Evolutionary conservation across 1,139 yeast genomes (phyloP).

Genomic region (Scheffersomyces titani): DNA sequence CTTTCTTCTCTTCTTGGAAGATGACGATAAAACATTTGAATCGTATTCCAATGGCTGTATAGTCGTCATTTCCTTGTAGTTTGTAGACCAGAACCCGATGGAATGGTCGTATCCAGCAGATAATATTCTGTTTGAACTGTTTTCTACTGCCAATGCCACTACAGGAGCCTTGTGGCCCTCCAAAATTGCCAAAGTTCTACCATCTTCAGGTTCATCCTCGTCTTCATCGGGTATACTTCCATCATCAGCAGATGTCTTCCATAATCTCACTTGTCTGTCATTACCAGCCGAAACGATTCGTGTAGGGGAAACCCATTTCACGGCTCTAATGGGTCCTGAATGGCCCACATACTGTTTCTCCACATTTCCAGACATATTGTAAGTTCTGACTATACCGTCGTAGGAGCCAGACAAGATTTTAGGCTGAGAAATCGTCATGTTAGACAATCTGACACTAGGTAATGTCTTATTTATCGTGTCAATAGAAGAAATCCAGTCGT

Average conservation of each 20-base stretch:
- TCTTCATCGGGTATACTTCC: slow-evolving; percentile 40
- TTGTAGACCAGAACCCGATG: slow-evolving; percentile 89
- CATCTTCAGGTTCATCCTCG: slow-evolving; percentile 61
- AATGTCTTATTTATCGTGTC: slow-evolving; percentile 46
- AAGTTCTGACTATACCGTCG: slow-evolving; percentile 91
- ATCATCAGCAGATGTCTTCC: slow-evolving; percentile 66
- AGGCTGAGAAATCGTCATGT: slow-evolving; percentile 31
- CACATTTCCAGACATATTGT: slow-evolving; percentile 82
- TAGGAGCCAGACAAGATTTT: slow-evolving; percentile 86
- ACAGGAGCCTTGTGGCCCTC: slow-evolving; percentile 92
- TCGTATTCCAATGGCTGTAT: slow-evolving; percentile 61
- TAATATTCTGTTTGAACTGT: slow-evolving; percentile 56
- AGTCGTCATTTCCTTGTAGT: slow-evolving; percentile 78
- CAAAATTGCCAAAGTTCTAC: slow-evolving; percentile 76
- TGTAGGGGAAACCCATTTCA: slow-evolving; percentile 73
- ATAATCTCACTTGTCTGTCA: slow-evolving; percentile 84
- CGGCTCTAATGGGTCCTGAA: slow-evolving; percentile 80
- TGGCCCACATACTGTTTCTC: slow-evolving; percentile 86
- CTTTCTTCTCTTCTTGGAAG: slow-evolving; percentile 86
- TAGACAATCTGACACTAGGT: slow-evolving; percentile 28
- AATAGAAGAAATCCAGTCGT: slow-evolving; percentile 93
- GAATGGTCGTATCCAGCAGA: slow-evolving; percentile 84
- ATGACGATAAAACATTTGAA: slow-evolving; percentile 59
- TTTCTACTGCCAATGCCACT: slow-evolving; percentile 67
- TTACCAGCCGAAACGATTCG: slow-evolving; percentile 84